Evolutionary conservation across 164 flowering plant species (phyloP).

Genomic region (Aristolochia contorta): DNA sequence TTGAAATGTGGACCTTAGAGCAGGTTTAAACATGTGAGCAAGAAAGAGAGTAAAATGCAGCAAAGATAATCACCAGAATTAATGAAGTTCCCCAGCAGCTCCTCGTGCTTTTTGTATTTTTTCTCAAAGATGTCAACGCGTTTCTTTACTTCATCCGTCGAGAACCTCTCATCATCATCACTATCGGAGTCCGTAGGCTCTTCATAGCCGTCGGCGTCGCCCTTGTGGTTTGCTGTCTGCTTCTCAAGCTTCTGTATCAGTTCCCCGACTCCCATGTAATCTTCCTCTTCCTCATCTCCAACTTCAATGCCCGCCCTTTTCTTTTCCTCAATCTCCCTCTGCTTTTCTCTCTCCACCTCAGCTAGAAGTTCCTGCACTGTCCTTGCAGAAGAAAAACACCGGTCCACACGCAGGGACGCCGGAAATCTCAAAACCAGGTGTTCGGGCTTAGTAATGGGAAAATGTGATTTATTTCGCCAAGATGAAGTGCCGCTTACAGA

Average conservation of each 20-base stretch:
- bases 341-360: slow-evolving; percentile 42
- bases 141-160: slow-evolving; percentile 23
- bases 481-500: not conserved
- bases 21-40: not conserved
- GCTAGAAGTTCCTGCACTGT: slow-evolving; percentile 31
- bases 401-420: not conserved
- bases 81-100: slow-evolving; percentile 33
- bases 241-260: slow-evolving; percentile 66
- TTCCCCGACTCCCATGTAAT: slow-evolving; percentile 54
- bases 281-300: slow-evolving; percentile 48
- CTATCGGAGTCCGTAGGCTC: slow-evolving; percentile 62
- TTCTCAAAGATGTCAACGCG: slow-evolving; percentile 31
- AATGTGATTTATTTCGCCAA: not conserved
- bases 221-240: slow-evolving; percentile 24
- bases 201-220: slow-evolving; percentile 18
- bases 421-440: not conserved
- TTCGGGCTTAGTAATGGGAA: not conserved
- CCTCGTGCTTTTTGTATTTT: slow-evolving; percentile 47
- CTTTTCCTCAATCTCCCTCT: slow-evolving; percentile 45
- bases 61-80: slow-evolving; percentile 2
- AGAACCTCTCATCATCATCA: slow-evolving; percentile 42
- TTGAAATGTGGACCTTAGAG: not conserved
- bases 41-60: not conserved
- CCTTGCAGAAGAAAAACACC: slow-evolving; percentile 7
- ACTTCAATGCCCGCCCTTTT: slow-evolving; percentile 32